These are phyloP conservation scores for Saturnispora zaruensis DNA, from an alignment of 805 yeast genomes.

Conservation along the genomic window DNA sequence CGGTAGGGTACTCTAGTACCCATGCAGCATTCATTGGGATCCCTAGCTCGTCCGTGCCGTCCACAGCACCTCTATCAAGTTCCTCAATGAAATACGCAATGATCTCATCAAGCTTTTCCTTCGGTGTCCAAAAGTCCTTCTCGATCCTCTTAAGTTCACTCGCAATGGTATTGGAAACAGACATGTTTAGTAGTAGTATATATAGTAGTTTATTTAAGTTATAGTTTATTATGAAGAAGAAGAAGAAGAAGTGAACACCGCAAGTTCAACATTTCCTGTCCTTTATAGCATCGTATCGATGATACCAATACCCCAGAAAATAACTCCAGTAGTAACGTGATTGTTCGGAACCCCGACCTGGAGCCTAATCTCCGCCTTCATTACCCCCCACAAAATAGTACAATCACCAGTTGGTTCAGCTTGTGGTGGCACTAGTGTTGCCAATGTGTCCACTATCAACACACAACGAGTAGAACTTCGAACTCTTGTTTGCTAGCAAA, in stretches of 20 bases:
- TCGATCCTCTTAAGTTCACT: conserved; percentile 31
- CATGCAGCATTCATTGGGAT: conserved; percentile 56
- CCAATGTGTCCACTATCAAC: conserved; percentile 37
- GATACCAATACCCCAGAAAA: not conserved
- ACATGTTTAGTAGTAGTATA: conserved; percentile 3
- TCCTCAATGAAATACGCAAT: conserved; percentile 44
- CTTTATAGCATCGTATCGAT: not conserved
- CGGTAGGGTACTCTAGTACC: conserved; percentile 53
- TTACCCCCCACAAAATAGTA: not conserved
- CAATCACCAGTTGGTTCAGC: not conserved
- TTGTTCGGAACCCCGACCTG: not conserved
- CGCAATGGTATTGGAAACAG: conserved; percentile 7
- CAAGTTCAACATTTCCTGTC: not conserved
- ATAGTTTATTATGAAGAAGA: not conserved
- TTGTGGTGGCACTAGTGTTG: not conserved
- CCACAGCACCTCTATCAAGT: conserved; percentile 44
- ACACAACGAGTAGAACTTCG: conserved; percentile 48
- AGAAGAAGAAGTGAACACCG: not conserved
- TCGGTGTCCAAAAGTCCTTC: conserved; percentile 34
- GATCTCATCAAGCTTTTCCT: conserved; percentile 35
- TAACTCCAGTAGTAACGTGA: not conserved
- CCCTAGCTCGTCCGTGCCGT: conserved; percentile 37
- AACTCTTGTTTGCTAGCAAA: conserved; percentile 35
- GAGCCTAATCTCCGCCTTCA: not conserved
- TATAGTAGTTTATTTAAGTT: not conserved